phyloP scores from a whole-genome alignment of 2,329 filamentous ascomycete species.

The Aspergillus proliferans region DNA sequence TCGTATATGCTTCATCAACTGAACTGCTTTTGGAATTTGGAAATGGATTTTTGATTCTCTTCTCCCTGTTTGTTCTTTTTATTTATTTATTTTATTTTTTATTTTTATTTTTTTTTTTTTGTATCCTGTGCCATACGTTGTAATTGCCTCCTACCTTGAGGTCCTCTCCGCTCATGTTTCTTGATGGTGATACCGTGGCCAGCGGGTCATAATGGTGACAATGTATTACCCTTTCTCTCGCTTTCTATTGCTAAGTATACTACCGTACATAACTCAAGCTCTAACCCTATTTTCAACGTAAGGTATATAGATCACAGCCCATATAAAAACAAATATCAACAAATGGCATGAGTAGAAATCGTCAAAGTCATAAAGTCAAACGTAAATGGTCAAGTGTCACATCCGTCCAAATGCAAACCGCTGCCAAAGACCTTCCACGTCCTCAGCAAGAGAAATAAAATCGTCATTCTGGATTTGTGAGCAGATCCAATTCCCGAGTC shows the following conservation, averaged over 20 bases:
- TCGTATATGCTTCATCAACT: background rate
- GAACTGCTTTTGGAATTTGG: background rate
- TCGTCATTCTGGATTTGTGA: conserved; percentile 35
- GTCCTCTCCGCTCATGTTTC: background rate
- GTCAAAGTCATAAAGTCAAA: background rate
- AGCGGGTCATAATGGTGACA: too few relatives aligned
- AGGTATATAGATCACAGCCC: background rate
- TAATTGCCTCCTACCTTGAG: background rate
- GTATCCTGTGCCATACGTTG: background rate
- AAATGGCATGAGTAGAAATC: background rate
- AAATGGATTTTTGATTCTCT: background rate
- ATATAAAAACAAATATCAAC: background rate
- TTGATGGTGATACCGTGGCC: too few relatives aligned
- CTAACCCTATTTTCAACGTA: background rate
- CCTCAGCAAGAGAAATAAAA: conserved; percentile 36
- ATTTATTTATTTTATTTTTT: conserved; percentile 3
- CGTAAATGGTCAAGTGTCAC: background rate
- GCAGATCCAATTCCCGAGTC: conserved; percentile 38
- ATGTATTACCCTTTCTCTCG: too few relatives aligned
- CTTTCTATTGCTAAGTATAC: too few relatives aligned
- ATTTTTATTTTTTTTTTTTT: conserved; percentile 1
- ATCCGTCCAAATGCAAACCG: conserved; percentile 33
- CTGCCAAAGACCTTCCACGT: conserved; percentile 36
- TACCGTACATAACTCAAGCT: too few relatives aligned
- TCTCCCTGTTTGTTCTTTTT: background rate